Base-by-base conservation (phyloP, 768 basidiomycete genomes). In the Mycena albidolilacea region DNA sequence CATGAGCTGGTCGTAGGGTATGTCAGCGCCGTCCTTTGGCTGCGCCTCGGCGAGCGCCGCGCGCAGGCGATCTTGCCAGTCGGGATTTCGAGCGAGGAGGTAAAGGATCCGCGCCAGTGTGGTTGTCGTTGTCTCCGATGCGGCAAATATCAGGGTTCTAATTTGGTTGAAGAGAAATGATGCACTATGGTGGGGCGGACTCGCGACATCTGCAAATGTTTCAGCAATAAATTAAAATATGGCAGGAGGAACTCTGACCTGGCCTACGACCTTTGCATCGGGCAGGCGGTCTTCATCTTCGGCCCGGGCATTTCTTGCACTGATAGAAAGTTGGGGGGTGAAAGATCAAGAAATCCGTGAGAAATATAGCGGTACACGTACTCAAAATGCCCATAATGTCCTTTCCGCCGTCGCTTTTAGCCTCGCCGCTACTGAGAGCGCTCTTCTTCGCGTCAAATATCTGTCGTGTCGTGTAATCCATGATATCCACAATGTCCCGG, bases 331-430 rank as follows among this genome's bases (percentile, higher is more conserved):
- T 11, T 15, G 44, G 14, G 44, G 14, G 14, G 15, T 50, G 50
- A 19, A 17, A 48, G 15, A 48, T 48, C 46, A 48, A 17, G 46
- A 17, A 48, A 17, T 15, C 3, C 44, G 44, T 2, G 14, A 50
- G n/a, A 50, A 6, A 19, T 50, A 10, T 0, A 10, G n/a, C 9
- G 30, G 54, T 30, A 12, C 6, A 59, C 57, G 7, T 39, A 66
- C 64, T 46, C 10, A 66, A 19, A 30, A 66, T 12, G 30, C 64
- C 57, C 37, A 66, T 66, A 21, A 66, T 54, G 37, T 66, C 64
- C 54, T 66, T 66, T 12, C 35, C 52, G 7, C 8, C 30, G 52
- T 55, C 52, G 14, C 14, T 46, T 17, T 11, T 17, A 46, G 44
- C 14, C 44, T 46, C 50, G n/a, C 50, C 50, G 19, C 19, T 50